These are phyloP conservation scores for Allomyces arbusculus DNA, from an alignment of 192 early-diverging fungal genomes.

Conservation along the genomic window DNA sequence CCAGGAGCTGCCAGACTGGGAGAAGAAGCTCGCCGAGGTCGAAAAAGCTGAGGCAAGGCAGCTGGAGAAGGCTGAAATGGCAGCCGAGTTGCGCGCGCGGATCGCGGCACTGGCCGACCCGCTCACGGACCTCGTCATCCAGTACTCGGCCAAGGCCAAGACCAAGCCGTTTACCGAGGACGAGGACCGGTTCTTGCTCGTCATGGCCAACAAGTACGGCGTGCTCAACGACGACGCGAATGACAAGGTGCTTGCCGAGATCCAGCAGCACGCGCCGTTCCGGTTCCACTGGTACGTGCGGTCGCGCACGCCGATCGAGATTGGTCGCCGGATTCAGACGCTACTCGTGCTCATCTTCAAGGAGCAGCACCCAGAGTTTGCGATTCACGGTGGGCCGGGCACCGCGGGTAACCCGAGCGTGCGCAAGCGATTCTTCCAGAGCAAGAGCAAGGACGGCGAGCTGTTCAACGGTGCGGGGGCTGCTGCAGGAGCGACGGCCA, in stretches of 20 bases:
- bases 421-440: no score
- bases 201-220: constrained; percentile 68
- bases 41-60: constrained; percentile 73
- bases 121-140: constrained; percentile 70
- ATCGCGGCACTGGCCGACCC: constrained; percentile 53
- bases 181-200: constrained; percentile 90
- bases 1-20: constrained; percentile 73
- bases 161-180: constrained; percentile 88
- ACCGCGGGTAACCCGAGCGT: no score
- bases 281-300: constrained; percentile 98
- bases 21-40: constrained; percentile 66
- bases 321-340: constrained; percentile 64
- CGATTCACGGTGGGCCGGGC: no score
- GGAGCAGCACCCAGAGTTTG: constrained; percentile 13
- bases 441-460: no score
- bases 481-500: no score
- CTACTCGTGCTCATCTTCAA: constrained; percentile 47
- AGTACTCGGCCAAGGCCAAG: constrained; percentile 64
- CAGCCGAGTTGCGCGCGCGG: constrained; percentile 58
- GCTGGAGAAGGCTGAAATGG: constrained; percentile 55
- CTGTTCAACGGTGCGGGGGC: no score
- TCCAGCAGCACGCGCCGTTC: constrained; percentile 62
- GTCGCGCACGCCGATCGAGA: constrained; percentile 68
- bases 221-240: constrained; percentile 82
- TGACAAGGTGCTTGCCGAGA: constrained; percentile 73